phyloP scores from a whole-genome alignment of 768 basidiomycete genomes.

The Tephrocybe sp. region DNA sequence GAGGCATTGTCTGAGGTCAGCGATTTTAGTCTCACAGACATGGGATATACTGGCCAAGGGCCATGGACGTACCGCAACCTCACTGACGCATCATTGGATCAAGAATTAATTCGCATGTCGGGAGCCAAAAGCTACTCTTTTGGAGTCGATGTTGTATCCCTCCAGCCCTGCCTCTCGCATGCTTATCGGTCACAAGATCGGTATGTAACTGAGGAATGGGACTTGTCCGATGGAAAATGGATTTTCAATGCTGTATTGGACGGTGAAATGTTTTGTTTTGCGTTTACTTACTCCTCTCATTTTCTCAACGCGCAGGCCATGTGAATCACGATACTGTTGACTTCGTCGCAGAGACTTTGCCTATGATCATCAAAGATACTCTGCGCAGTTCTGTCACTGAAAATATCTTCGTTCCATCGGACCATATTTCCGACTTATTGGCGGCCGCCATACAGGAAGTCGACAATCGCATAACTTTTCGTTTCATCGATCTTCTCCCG shows the following conservation, averaged over 20 bases:
- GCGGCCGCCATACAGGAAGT: slow-evolving; percentile 20
- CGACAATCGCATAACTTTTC: slow-evolving; percentile 43
- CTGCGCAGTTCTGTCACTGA: background rate
- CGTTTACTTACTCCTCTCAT: too few relatives aligned
- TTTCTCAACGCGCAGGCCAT: slow-evolving; percentile 5
- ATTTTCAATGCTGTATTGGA: slow-evolving; percentile 35
- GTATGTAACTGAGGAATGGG: slow-evolving; percentile 30
- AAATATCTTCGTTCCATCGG: background rate
- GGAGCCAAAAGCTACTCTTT: slow-evolving; percentile 22
- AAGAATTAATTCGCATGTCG: slow-evolving; percentile 38
- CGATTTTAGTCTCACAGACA: slow-evolving; percentile 51
- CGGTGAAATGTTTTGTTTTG: slow-evolving; percentile 18
- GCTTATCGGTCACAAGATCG: slow-evolving; percentile 31
- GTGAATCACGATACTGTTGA: slow-evolving; percentile 14
- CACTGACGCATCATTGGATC: slow-evolving; percentile 36
- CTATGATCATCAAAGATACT: slow-evolving; percentile 4
- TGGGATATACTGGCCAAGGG: slow-evolving; percentile 49
- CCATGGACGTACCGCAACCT: slow-evolving; percentile 57
- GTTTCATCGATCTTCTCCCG: slow-evolving; percentile 45
- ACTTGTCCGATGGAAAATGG: slow-evolving; percentile 31
- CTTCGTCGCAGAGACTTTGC: slow-evolving; percentile 11
- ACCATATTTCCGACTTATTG: slow-evolving; percentile 6
- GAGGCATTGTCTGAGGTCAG: slow-evolving; percentile 54
- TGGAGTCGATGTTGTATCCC: slow-evolving; percentile 25
- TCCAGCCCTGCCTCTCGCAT: slow-evolving; percentile 34